Evolutionary conservation across 78 protist genomes (phyloP), one percentile per base, ranked within the genome.

Genomic region (Dictyostelium capitatum): DNA sequence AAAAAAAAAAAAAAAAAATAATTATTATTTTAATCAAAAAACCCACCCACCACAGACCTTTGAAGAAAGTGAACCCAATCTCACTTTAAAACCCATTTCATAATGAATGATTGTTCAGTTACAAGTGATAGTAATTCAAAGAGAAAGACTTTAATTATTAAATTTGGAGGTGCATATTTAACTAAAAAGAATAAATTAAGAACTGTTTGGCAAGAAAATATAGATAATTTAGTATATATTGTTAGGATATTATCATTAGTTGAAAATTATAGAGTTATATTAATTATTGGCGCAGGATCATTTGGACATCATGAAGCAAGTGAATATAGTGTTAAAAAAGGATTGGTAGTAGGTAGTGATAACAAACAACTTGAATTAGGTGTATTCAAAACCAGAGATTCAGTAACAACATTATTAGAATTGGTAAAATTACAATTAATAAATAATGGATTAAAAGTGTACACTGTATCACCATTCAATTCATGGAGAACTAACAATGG

Each of bases 141-240:
- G n/a, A 14, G 15, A 4, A 51, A 51, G 3, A 51, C 10, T 4
- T 1, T 77, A 17, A 50, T 87, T 6, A 25, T 87, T 14, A 87
- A 87, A 77, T 87, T 48, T 87, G 93, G 93, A 20, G 93, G 93
- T 10, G 93, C 93, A 3, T 87, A 87, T 64, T 25, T 87, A 3
- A 77, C 70, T 9, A 30, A 46, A n/a, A 87, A 87, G 25, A 23
- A 20, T 30, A 17, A 59, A 87, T 20, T 47, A 30, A 56, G 65
- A 37, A 57, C 75, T 5, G 23, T 87, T 10, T 46, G 65, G 53
- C 25, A 77, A 41, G 51, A 50, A 12, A 74, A 87, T 46, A 19
- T 87, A 20, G 59, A 59, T 37, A 51, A 37, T 51, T 51, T 87
- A 12, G 43, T 87, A 32, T 54, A 74, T 10, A 53, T 87, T 4